A percentile compares a stretch with the other conserved stretches of the same genome.
phyloP scores from a whole-genome alignment of 2,329 filamentous ascomycete genomes.

The Calonectria pteridis region DNA sequence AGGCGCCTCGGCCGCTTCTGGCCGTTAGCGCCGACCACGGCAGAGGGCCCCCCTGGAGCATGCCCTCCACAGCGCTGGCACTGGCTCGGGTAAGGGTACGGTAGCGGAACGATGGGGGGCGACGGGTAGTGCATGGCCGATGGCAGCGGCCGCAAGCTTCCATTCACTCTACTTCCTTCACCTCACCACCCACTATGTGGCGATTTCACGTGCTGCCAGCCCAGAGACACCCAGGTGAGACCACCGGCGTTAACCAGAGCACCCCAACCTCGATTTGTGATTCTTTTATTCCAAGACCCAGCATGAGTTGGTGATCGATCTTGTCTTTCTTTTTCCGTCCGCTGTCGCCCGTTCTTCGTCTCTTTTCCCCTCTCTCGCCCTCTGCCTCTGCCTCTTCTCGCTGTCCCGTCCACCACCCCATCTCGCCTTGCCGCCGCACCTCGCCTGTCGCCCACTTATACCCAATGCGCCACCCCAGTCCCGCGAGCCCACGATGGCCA shows the following conservation, averaged over 20 bases:
- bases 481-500: conserved; percentile 66
- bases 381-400: conserved; percentile 20
- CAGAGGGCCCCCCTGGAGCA: conserved; percentile 15
- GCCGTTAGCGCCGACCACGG: conserved; percentile 31
- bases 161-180: not conserved
- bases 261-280: conserved; percentile 39
- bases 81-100: conserved; percentile 4
- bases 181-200: conserved; percentile 39
- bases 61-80: not conserved
- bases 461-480: conserved; percentile 44
- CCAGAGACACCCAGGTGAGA: conserved; percentile 41
- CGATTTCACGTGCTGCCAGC: conserved; percentile 48
- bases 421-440: conserved; percentile 20
- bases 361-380: conserved; percentile 26
- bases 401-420: not conserved
- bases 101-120: not conserved
- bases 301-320: conserved; percentile 39
- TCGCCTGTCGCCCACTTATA: conserved; percentile 38
- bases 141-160: conserved; percentile 29
- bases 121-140: not conserved
- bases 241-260: conserved; percentile 38
- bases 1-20: conserved; percentile 31
- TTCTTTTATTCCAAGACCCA: conserved; percentile 31
- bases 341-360: not conserved
- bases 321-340: conserved; percentile 34